Percentiles rank a stretch among this genome's conserved stretches.
Conservation (phyloP, 2,329 filamentous ascomycete species). For the Coniosporium tulheliwenetii region DNA sequence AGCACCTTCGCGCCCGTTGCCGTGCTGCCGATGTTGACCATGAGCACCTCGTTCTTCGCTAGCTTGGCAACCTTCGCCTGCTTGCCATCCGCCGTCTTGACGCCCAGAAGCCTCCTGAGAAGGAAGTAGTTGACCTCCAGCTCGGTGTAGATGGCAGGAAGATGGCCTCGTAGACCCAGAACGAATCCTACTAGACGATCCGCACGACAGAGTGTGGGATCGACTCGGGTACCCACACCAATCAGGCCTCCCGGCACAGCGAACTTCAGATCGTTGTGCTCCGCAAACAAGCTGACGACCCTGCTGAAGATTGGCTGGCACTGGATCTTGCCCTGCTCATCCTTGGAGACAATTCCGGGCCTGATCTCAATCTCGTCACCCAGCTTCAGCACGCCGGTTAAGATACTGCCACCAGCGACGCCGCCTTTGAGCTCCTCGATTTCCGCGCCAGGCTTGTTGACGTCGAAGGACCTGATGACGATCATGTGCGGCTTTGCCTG, state of each 20-base stretch:
- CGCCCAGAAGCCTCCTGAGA: constrained; percentile 81
- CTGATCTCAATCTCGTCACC: constrained; percentile 97
- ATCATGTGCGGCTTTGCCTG: constrained; percentile 92
- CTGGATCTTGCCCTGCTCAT: constrained; percentile 83
- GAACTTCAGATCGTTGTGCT: constrained; percentile 97
- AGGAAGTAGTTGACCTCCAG: constrained; percentile 99
- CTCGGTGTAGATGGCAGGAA: constrained; percentile 95
- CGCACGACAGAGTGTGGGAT: constrained; percentile 94
- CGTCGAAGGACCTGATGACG: constrained; percentile 96
- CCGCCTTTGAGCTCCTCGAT: constrained; percentile 97
- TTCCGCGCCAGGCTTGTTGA: constrained; percentile 98
- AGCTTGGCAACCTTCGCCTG: constrained; percentile 98
- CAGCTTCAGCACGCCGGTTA: constrained; percentile 92
- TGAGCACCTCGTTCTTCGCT: constrained; percentile 95
- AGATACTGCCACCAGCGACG: constrained; percentile 91
- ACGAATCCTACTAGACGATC: constrained; percentile 98
- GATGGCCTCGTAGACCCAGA: constrained; percentile 78
- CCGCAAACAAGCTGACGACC: constrained; percentile 88
- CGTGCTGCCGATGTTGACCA: constrained; percentile 98
- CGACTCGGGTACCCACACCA: constrained; percentile 89
- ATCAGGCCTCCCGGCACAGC: constrained; percentile 95
- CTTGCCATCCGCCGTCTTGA: constrained; percentile 94
- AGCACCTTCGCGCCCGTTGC: constrained; percentile 95
- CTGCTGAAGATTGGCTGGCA: constrained; percentile 96
- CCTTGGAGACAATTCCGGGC: constrained; percentile 94